Evolutionary conservation across 768 basidiomycete species (phyloP).

Genomic region (Lactifluus subvellereus): DNA sequence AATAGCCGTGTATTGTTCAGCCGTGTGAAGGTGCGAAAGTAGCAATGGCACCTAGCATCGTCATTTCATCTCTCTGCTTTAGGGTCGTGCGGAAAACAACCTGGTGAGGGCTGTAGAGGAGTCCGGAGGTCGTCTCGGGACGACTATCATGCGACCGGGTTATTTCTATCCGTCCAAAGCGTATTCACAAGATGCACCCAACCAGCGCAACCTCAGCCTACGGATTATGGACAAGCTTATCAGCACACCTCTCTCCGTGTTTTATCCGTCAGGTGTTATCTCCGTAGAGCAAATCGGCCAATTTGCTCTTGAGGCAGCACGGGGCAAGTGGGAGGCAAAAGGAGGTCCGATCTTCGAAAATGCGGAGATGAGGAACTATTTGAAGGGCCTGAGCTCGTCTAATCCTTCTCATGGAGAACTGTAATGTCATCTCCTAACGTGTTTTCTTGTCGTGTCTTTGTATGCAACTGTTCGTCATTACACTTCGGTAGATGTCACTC

Average conservation of each 20-base stretch:
- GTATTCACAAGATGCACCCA: conserved; percentile 18
- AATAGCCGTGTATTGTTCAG: conserved; percentile 24
- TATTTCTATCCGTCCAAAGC: conserved; percentile 23
- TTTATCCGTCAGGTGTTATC: conserved; percentile 10
- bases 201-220: conserved; percentile 7
- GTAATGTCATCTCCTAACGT: background rate
- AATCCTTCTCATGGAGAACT: background rate
- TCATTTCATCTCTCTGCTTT: background rate
- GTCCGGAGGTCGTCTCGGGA: conserved; percentile 14
- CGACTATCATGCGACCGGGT: conserved; percentile 18
- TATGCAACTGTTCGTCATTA: background rate
- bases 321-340: conserved; percentile 15
- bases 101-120: conserved; percentile 5
- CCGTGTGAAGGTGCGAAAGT: conserved; percentile 27
- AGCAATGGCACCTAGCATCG: background rate
- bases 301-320: conserved; percentile 19
- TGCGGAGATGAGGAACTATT: conserved; percentile 16
- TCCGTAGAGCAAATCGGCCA: conserved; percentile 10
- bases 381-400: background rate
- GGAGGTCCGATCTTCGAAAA: conserved; percentile 17
- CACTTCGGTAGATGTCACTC: too few relatives aligned
- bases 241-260: background rate
- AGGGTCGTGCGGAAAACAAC: conserved; percentile 23
- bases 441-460: background rate
- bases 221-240: conserved; percentile 16